Base-by-base conservation (phyloP, 345 rosid genomes). In the Jatropha curcas region DNA sequence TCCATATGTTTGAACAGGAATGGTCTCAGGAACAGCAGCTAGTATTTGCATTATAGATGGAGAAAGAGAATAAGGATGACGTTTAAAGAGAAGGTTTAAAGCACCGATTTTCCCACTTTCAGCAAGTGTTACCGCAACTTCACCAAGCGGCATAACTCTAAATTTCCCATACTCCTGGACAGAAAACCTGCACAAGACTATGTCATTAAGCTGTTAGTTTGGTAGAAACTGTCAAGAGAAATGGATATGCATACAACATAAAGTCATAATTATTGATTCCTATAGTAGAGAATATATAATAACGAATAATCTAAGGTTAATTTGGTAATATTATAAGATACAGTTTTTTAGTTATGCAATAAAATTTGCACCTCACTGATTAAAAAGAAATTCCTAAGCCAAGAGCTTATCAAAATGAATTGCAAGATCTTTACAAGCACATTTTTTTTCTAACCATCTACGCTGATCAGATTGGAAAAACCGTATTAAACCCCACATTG, bases 91-190 rank as follows among this genome's bases (percentile, higher is more conserved):
- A 60, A 90, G 92, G 74, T 92, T 92, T 30, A 95, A 80, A 51
- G 98, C 96, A 76, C 98, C 99, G 67, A 95, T 88, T 80, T 92
- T 95, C 68, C 99, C 99, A 72, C 84, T 91, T 85, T 92, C 96
- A 75, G 98, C 92, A 73, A 95, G 96, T 62, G 81, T 68, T 63
- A 84, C 67, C 45, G 96, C 99, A 61, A 89, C 89, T 84, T 87
- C 88, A 74, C 78, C 74, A 20, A 95, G 74, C 60, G 88, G 90
- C 78, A 71, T 81, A 64, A 82, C 80, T 46, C 97, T 94, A 68
- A 95, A 95, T 84, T 88, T 92, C 59, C 83, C 35, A 77, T 87
- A 92, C 31, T 95, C 99, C 89, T 92, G 96, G 87, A 79, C 73
- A 61, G 96, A 92, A 81, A 86, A 92, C 91, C 98, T 95, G 88